phyloP scores from a whole-genome alignment of 768 basidiomycete genomes.

The Coprinopsis sp. region DNA sequence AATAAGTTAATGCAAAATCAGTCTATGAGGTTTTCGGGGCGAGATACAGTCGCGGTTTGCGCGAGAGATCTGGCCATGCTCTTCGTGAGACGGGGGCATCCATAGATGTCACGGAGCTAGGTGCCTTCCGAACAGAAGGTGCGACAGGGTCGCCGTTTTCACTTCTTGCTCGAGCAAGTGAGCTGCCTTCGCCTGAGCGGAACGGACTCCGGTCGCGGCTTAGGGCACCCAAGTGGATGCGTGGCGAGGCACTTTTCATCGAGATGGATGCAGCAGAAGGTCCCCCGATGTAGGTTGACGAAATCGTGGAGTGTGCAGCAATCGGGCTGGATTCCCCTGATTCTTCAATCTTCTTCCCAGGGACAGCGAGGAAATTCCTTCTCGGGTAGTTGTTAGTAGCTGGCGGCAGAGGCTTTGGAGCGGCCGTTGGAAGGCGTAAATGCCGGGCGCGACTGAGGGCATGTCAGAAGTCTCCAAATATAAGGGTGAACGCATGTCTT shows the following conservation, averaged over 20 bases:
- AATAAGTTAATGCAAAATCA: slow-evolving; percentile 7
- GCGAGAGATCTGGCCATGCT: slow-evolving; percentile 6
- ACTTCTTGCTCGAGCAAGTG: slow-evolving; percentile 5
- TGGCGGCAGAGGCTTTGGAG: neutral
- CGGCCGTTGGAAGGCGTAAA: slow-evolving; percentile 62
- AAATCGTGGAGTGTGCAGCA: slow-evolving; percentile 1
- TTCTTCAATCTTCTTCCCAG: slow-evolving; percentile 54
- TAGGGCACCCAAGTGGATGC: neutral
- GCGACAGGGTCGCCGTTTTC: neutral
- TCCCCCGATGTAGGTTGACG: slow-evolving; percentile 6
- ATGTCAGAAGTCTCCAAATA: slow-evolving; percentile 7
- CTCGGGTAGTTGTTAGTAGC: slow-evolving; percentile 5
- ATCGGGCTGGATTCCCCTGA: slow-evolving; percentile 49
- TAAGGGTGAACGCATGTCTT: slow-evolving; percentile 24
- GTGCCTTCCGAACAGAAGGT: neutral
- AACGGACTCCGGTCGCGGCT: slow-evolving; percentile 3
- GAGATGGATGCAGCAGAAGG: slow-evolving; percentile 2
- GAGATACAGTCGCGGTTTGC: slow-evolving; percentile 2
- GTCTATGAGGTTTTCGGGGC: neutral
- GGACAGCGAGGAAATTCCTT: slow-evolving; percentile 7
- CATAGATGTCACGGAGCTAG: slow-evolving; percentile 3
- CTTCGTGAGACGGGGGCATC: slow-evolving; percentile 2
- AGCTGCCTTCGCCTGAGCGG: neutral
- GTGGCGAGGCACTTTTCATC: slow-evolving; percentile 3
- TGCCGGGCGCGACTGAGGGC: slow-evolving; percentile 69